Conservation (phyloP, 2,329 filamentous ascomycete genomes). For the Verticillium longisporum region DNA sequence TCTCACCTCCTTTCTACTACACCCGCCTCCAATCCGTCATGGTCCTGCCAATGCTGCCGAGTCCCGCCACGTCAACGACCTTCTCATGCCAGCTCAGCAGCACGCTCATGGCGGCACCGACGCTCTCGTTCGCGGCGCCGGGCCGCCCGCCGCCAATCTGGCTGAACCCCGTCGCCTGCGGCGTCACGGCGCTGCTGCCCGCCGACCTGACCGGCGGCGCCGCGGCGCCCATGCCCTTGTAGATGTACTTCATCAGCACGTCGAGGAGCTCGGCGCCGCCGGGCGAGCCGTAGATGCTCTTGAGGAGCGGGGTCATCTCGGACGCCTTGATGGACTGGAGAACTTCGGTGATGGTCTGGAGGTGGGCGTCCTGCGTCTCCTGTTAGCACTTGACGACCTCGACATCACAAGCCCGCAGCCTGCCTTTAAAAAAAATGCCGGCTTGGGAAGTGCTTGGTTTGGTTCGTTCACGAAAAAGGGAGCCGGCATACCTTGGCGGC, state of each 20-base stretch:
- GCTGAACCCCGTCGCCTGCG: constrained; percentile 75
- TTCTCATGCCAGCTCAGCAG: constrained; percentile 98
- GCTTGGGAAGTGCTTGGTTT: too few relatives aligned
- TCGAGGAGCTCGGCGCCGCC: constrained; percentile 82
- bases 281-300: constrained; percentile 69
- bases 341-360: constrained; percentile 85
- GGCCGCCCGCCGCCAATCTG: constrained; percentile 58
- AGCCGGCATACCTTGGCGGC: constrained; percentile 45
- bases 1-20: constrained; percentile 32
- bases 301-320: constrained; percentile 87
- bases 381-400: not conserved
- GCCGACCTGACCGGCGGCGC: constrained; percentile 11
- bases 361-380: constrained; percentile 46
- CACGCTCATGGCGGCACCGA: constrained; percentile 90
- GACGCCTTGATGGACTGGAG: constrained; percentile 93
- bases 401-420: too few relatives aligned
- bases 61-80: constrained; percentile 85
- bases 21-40: constrained; percentile 97
- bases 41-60: constrained; percentile 84
- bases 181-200: constrained; percentile 42
- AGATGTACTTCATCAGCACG: constrained; percentile 95
- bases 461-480: too few relatives aligned
- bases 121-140: constrained; percentile 53
- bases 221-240: constrained; percentile 75
- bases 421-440: too few relatives aligned